phyloP scores from a whole-genome alignment of 2,329 filamentous ascomycete species.

The Didymella exigua region DNA sequence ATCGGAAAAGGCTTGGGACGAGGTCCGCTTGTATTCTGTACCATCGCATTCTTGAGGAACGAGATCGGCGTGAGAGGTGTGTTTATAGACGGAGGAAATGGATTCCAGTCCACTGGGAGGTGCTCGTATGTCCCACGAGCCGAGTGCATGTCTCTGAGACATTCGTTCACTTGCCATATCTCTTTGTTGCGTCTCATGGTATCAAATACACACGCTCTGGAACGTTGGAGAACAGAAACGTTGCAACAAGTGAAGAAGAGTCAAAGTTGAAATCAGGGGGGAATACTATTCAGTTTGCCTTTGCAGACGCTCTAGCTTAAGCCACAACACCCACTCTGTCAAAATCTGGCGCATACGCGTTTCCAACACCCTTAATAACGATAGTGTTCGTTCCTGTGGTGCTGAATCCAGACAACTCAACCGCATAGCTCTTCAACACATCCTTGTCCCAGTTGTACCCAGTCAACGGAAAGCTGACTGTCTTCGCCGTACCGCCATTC shows the following conservation, averaged over 20 bases:
- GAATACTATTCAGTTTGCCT: no score
- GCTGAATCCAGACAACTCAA: slow-evolving; percentile 25
- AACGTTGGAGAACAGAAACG: no score
- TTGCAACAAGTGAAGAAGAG: not conserved
- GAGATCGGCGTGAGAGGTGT: no score
- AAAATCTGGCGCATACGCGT: slow-evolving; percentile 21
- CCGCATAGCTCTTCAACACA: slow-evolving; percentile 21
- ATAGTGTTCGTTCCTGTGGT: slow-evolving; percentile 25
- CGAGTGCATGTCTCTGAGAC: no score
- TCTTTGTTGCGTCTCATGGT: no score
- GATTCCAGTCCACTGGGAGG: no score
- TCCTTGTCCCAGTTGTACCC: slow-evolving; percentile 29
- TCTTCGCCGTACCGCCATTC: slow-evolving; percentile 26
- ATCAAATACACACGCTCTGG: no score
- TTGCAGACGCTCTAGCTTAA: not conserved
- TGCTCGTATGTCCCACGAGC: no score
- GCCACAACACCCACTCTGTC: slow-evolving; percentile 24
- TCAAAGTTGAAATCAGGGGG: not conserved
- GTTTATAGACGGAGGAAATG: no score
- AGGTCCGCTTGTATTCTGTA: not conserved
- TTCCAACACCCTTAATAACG: slow-evolving; percentile 19
- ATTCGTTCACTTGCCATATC: no score
- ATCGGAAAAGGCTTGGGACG: not conserved
- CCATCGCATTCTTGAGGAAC: no score
- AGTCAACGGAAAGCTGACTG: slow-evolving; percentile 24